These are phyloP conservation scores for Byssochlamys sp. DNA, from an alignment of 2,329 filamentous ascomycete species.

Conservation along the genomic window DNA sequence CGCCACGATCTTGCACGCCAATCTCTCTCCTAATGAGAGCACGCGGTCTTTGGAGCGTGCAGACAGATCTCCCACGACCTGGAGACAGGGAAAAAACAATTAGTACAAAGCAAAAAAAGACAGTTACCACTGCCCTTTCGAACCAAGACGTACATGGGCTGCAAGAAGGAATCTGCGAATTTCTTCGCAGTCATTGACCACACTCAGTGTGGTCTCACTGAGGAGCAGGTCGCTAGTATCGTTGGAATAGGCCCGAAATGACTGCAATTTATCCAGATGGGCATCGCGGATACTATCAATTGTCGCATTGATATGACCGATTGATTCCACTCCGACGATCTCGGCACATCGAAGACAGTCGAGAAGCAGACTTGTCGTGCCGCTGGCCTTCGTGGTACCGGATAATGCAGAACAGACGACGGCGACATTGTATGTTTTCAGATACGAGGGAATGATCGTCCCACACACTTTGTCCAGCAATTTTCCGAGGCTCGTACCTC, in stretches of 20 bases:
- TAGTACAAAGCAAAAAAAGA: neutral
- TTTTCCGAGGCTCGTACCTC: constrained; percentile 4
- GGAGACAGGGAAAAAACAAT: neutral
- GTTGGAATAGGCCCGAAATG: too few species aligned
- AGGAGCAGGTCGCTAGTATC: too few species aligned
- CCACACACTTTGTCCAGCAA: neutral
- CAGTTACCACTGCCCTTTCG: neutral
- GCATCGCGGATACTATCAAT: too few species aligned
- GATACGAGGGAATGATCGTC: neutral
- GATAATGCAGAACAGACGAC: constrained; percentile 1
- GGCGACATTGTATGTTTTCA: neutral
- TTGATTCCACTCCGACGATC: too few species aligned
- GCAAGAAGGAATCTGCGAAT: neutral
- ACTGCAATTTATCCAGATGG: too few species aligned
- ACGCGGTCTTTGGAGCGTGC: neutral
- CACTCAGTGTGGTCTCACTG: neutral
- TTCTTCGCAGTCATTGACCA: neutral
- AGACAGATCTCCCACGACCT: neutral
- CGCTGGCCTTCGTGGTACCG: neutral
- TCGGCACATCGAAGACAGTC: too few species aligned
- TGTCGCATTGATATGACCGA: too few species aligned
- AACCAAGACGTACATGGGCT: neutral
- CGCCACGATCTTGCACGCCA: neutral
- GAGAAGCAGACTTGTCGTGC: neutral
- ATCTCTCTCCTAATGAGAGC: neutral